A percentile compares a stretch with the other conserved stretches of the same genome.
phyloP scores from a whole-genome alignment of 2,329 filamentous ascomycete genomes.

The Akanthomyces dipterigenus region DNA sequence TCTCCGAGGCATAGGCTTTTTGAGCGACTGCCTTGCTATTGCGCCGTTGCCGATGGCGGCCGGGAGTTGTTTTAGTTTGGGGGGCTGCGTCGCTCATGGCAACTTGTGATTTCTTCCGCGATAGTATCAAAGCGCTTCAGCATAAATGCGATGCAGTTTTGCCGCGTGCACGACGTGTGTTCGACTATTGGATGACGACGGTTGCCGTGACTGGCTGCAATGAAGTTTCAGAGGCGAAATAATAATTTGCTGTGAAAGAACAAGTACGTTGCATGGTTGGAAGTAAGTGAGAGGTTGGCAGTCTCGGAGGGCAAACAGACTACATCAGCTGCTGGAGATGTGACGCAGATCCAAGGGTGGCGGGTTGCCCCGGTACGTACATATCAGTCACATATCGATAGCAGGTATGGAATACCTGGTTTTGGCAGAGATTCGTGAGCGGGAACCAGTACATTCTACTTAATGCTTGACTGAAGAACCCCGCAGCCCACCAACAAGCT shows the following conservation, averaged over 20 bases:
- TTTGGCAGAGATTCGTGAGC: not conserved
- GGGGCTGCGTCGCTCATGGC: conserved; percentile 28
- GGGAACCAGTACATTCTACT: not conserved
- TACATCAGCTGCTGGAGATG: not conserved
- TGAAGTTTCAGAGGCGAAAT: not conserved
- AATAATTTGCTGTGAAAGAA: not conserved
- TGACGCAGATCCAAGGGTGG: conserved; percentile 13
- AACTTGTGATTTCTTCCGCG: not conserved
- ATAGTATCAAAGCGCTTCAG: not conserved
- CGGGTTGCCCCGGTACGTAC: conserved; percentile 14
- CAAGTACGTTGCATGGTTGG: conserved; percentile 6
- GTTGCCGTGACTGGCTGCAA: not conserved
- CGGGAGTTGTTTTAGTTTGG: conserved; percentile 28
- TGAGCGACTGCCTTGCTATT: conserved; percentile 35
- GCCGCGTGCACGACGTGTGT: not conserved
- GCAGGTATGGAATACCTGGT: not conserved
- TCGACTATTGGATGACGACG: not conserved
- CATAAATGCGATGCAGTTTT: not conserved
- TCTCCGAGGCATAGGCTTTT: conserved; percentile 55
- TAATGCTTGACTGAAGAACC: not conserved
- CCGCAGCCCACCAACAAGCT: conserved; percentile 1
- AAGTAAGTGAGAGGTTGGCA: conserved; percentile 2
- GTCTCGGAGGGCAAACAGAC: conserved; percentile 3
- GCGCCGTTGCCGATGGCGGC: conserved; percentile 33
- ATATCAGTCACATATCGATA: conserved; percentile 12